These are phyloP conservation scores for Epichloe typhina DNA, from an alignment of 2,329 filamentous ascomycete species.

Conservation along the genomic window DNA sequence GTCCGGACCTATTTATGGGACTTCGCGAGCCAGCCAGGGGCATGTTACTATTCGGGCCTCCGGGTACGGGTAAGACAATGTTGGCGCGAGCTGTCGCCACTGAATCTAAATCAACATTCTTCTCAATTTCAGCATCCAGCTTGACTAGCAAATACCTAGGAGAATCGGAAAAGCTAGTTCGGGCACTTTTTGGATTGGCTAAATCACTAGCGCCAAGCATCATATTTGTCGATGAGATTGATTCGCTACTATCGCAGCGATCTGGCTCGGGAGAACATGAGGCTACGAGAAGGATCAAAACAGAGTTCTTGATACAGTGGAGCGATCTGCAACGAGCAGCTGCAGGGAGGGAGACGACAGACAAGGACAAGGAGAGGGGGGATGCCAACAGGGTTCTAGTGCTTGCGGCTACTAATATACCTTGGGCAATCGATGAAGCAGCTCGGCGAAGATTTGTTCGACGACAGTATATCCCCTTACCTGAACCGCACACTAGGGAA, in stretches of 20 bases:
- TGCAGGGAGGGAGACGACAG: slow-evolving; percentile 61
- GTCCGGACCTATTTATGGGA: slow-evolving; percentile 91
- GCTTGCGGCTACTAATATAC: slow-evolving; percentile 86
- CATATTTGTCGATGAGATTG: slow-evolving; percentile 97
- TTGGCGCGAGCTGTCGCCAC: slow-evolving; percentile 82
- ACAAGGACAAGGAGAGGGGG: slow-evolving; percentile 55
- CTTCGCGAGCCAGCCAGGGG: slow-evolving; percentile 85
- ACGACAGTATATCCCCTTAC: slow-evolving; percentile 89
- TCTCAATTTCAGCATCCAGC: slow-evolving; percentile 90
- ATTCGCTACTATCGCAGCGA: slow-evolving; percentile 76
- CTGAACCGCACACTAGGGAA: slow-evolving; percentile 69
- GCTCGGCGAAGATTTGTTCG: slow-evolving; percentile 82
- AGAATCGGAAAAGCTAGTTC: slow-evolving; percentile 91
- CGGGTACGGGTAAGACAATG: slow-evolving; percentile 99
- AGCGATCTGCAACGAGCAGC: slow-evolving; percentile 85
- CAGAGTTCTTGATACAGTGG: slow-evolving; percentile 96
- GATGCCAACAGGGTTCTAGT: slow-evolving; percentile 85
- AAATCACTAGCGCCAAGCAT: slow-evolving; percentile 85
- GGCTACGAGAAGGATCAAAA: slow-evolving; percentile 87
- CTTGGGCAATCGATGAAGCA: slow-evolving; percentile 96
- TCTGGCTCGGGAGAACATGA: slow-evolving; percentile 82
- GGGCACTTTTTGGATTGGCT: slow-evolving; percentile 80
- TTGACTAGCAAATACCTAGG: slow-evolving; percentile 93
- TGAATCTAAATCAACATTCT: slow-evolving; percentile 89
- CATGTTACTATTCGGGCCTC: slow-evolving; percentile 92